Evolutionary conservation across 768 basidiomycete genomes (phyloP).

Genomic region (Mycena polygramma): DNA sequence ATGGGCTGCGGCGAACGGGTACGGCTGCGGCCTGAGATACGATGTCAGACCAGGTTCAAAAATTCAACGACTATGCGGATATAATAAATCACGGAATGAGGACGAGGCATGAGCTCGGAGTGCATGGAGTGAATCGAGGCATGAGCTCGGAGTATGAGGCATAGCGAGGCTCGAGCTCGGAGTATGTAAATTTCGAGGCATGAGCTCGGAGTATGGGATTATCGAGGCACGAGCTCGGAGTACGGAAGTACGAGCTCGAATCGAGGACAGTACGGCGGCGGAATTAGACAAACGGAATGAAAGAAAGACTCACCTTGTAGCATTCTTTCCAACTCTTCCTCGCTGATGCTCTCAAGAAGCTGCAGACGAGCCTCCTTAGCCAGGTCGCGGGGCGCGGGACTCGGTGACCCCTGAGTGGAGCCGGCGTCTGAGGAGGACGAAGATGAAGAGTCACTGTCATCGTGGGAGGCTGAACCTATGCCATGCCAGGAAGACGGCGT

Average conservation of each 20-base stretch:
- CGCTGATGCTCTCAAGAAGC: not conserved
- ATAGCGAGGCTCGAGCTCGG: too few species aligned
- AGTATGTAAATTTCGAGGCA: not conserved
- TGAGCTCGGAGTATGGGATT: not conserved
- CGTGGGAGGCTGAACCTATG: not conserved
- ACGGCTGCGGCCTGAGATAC: not conserved
- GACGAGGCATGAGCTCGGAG: conserved; percentile 9
- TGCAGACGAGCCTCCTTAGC: not conserved
- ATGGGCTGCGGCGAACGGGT: not conserved
- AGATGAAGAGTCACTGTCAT: not conserved
- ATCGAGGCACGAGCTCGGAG: not conserved
- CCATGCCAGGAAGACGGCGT: not conserved
- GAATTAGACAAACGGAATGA: not conserved
- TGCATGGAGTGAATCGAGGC: not conserved
- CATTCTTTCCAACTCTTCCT: not conserved
- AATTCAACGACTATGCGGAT: too few species aligned
- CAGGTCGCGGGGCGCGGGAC: not conserved
- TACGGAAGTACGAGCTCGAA: not conserved
- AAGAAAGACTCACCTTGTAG: conserved; percentile 5
- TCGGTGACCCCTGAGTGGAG: not conserved
- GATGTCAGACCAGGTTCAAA: too few species aligned
- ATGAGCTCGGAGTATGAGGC: not conserved
- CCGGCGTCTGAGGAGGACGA: not conserved
- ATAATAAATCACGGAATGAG: too few species aligned
- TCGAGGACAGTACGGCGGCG: too few species aligned